Evolutionary conservation across 306 rosid genomes (phyloP), one percentile per base, ranked within the genome.

Genomic region (Casuarina equisetifolia): DNA sequence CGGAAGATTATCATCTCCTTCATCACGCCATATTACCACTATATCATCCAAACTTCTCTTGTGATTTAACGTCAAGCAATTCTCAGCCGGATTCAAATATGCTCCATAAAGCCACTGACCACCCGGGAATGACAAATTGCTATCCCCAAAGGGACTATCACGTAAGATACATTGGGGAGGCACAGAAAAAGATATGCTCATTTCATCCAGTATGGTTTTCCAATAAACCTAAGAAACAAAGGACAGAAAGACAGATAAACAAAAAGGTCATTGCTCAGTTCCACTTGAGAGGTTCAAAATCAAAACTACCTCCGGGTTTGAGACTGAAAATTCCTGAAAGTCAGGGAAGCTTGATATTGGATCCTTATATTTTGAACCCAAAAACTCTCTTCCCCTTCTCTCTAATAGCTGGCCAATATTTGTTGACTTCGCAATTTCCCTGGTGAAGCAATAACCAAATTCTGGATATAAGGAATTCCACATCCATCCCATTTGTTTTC

Each of bases 101-200:
- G 97, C 98, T 86, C 93, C 91, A 12, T 96, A 93, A 78, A 95
- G 96, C 97, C 98, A 95, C 78, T 87, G 87, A 67, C 93, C 96
- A 74, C 94, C 92, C 9, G 92, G 92, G 74, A 74, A 51, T 19
- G 88, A 71, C 25, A 72, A 66, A 8, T 81, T 74, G 76, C 69
- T 77, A 13, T 85, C 89, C 32, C 80, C 80, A 16, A 84, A 32
- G 35, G 72, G 38, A 70, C 78, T 61, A 72, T 89, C 92, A 25
- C 73, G 82, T 58, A 95, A 79, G 84, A 95, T 91, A 76, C 98
- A 87, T 73, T 87, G 82, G 7, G 97, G 97, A 72, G 88, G 90
- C 71, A 54, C 76, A 35, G 89, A 83, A 87, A 95, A 95, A 19
- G 83, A 82, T 74, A 88, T 68, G 48, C 84, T 58, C 88, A 95